phyloP scores from a whole-genome alignment of 495 filamentous ascomycete genomes.

The Talaromyces liani region DNA sequence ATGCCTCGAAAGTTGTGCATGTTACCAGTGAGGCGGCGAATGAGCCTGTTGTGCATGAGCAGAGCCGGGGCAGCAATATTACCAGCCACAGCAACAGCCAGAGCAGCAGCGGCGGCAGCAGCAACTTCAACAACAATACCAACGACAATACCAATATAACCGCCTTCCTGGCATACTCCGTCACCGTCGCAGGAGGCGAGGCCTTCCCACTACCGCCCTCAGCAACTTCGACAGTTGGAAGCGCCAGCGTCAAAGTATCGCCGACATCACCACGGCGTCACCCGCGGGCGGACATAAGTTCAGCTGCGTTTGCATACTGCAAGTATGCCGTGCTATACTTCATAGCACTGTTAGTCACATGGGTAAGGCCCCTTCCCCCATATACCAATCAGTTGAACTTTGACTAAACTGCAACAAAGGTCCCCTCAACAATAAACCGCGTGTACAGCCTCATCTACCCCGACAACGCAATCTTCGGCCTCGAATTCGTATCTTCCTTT shows the following conservation, averaged over 20 bases:
- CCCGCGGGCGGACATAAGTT: slow-evolving; percentile 18
- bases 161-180: slow-evolving; percentile 26
- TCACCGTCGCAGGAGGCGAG: slow-evolving; percentile 26
- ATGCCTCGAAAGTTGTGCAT: slow-evolving; percentile 48
- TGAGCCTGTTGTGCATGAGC: slow-evolving; percentile 8
- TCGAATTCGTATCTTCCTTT: slow-evolving; percentile 64
- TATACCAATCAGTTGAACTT: too few species aligned
- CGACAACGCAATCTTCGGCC: slow-evolving; percentile 42
- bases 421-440: slow-evolving; percentile 74
- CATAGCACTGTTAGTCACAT: slow-evolving; percentile 70
- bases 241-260: not conserved
- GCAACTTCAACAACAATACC: not conserved
- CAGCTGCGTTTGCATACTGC: slow-evolving; percentile 65
- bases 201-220: not conserved
- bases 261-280: slow-evolving; percentile 8
- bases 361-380: slow-evolving; percentile 39
- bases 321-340: slow-evolving; percentile 87
- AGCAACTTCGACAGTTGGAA: not conserved
- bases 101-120: too few species aligned
- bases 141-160: not conserved
- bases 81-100: not conserved
- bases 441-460: slow-evolving; percentile 59
- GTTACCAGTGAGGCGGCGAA: slow-evolving; percentile 34
- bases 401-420: slow-evolving; percentile 18
- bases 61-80: not conserved